These are phyloP conservation scores for Fusarium nelsonii DNA, from an alignment of 2,329 filamentous ascomycete genomes.

Conservation along the genomic window DNA sequence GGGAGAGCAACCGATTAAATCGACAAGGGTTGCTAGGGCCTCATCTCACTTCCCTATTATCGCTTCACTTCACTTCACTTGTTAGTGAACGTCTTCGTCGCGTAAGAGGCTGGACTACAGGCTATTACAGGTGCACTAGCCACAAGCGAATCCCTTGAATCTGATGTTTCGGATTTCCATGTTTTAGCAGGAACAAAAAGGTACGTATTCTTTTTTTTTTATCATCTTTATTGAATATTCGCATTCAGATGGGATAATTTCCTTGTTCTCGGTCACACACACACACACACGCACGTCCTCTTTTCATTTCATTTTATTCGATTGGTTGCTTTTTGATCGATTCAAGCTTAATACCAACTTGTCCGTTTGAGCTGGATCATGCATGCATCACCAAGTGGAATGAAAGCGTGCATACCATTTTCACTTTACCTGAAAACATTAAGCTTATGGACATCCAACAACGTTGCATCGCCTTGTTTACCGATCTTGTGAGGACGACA, in stretches of 20 bases:
- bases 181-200: constrained; percentile 30
- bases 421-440: no score
- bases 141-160: constrained; percentile 33
- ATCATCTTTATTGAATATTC: constrained; percentile 13
- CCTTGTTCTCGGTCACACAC: constrained; percentile 12
- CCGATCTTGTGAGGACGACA: neutral
- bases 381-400: constrained; percentile 29
- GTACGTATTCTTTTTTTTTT: constrained; percentile 31
- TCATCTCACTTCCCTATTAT: constrained; percentile 6
- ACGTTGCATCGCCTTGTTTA: neutral
- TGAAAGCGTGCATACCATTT: neutral
- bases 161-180: constrained; percentile 41
- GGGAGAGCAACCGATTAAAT: constrained; percentile 21
- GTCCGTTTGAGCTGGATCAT: constrained; percentile 18
- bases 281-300: constrained; percentile 7
- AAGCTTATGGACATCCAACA: no score
- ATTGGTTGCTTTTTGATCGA: constrained; percentile 3
- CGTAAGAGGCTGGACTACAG: constrained; percentile 27
- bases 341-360: neutral
- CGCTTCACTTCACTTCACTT: neutral
- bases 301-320: neutral
- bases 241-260: constrained; percentile 10
- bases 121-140: constrained; percentile 28
- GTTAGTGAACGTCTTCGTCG: constrained; percentile 10
- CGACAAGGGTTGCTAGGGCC: constrained; percentile 22